Evolutionary conservation across 768 basidiomycete genomes (phyloP), one percentile per base, ranked within the genome.

Genomic region (Panaeolus cyanescens): DNA sequence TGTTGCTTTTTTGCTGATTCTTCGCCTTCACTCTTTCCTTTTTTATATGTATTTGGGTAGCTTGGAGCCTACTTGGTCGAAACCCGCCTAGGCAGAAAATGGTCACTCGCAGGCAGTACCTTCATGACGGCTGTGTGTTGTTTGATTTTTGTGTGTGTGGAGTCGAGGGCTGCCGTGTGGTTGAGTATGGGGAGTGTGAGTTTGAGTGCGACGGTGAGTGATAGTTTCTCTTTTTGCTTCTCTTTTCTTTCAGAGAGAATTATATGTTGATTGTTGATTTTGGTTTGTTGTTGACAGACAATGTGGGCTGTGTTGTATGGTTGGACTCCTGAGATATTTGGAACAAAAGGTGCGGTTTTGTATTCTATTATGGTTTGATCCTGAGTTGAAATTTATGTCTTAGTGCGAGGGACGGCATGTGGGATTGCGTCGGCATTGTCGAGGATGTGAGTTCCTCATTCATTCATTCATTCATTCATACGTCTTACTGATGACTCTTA

Each of bases 231-330:
- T 42, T 25, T 30, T 50, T 34, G 42, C 22, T 42, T 32, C 17
- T 31, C 28, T 3, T 22, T 5, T n/a, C n/a, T n/a, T n/a, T n/a
- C n/a, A n/a, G n/a, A n/a, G n/a, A 5, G 30, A 58, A 25, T 25
- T n/a, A 9, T 28, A 32, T 9, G 39, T 19, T n/a, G n/a, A n/a
- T n/a, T n/a, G n/a, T n/a, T 58, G 33, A 59, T 50, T 8, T 31
- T 50, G 25, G 54, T 54, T 20, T 13, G 39, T 58, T 59, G 1
- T n/a, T 19, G 32, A 36, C 64, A 90, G 88, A 81, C 89, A 2
- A 92, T 93, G 92, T 93, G 90, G 84, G 91, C 92, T 10, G 88
- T 94, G n/a, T 67, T 93, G 56, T 93, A 93, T 66, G 91, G 92
- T 3, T 92, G 92, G 89, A 94, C 93, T 0, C 93, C 93, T 3